Base-by-base conservation (phyloP, 768 basidiomycete species). In the Russula abietina region DNA sequence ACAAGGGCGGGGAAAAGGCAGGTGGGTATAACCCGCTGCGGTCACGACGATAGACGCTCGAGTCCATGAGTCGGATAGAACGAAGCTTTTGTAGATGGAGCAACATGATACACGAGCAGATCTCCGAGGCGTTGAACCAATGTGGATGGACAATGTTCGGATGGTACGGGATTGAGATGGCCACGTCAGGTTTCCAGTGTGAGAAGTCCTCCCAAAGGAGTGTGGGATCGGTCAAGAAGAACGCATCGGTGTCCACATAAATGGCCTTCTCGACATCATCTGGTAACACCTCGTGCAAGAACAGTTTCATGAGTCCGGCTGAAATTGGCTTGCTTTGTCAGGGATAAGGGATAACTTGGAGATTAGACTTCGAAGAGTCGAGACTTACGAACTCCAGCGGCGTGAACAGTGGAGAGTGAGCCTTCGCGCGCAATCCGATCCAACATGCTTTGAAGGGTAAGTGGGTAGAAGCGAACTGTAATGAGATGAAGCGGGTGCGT, bases 261-360 rank as follows among this genome's bases (percentile, higher is more conserved):
- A 81, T 80, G n/a, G 75, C 75, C 68, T 74, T 78, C 60, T 73
- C 72, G 52, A 81, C 75, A 32, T 70, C 69, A 6, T 72, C 62
- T 5, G 80, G 80, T 51, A 81, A 69, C 14, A 81, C 75, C 68
- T 82, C 80, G 64, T 81, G 80, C 49, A 81, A 73, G 70, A 82
- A 81, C n/a, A 82, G 72, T 67, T 82, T 81, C 78, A 81, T 79
- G 45, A 81, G 75, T 2, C 80, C 80, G 55, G 78, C 80, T 81
- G 54, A 14, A 46, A 36, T 36, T 46, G 12, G 49, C 28, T 53
- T 30, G 43, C 11, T 30, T 36, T 2, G 50, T 62, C 4, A 55
- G 56, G 14, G 28, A 33, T 5, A 51, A 19, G n/a, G n/a, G n/a
- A n/a, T n/a, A n/a, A 32, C 12, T 22, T 38, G 8, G 33, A 19